Evolutionary conservation across 2,329 filamentous ascomycete species (phyloP).

Genomic region (Paradendryphiella salina): DNA sequence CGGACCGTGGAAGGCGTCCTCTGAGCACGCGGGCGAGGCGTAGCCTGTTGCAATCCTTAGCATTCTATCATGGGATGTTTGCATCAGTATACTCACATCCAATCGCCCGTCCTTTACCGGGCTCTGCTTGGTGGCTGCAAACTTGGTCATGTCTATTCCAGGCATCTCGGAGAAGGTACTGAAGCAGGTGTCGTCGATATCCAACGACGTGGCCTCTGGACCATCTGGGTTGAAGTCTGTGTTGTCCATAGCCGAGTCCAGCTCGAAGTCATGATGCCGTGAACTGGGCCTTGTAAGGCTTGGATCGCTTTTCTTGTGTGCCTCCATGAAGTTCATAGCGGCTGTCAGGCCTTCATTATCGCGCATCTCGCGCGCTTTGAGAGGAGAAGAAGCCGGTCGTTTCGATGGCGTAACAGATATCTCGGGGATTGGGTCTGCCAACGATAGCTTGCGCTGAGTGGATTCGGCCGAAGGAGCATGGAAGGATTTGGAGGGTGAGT

Average conservation of each 20-base stretch:
- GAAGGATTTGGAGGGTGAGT: constrained; percentile 36
- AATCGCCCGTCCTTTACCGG: constrained; percentile 47
- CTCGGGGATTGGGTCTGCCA: constrained; percentile 18
- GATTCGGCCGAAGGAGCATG: constrained; percentile 29
- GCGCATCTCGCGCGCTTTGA: constrained; percentile 32
- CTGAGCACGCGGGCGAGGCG: constrained; percentile 43
- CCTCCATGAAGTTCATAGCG: constrained; percentile 43
- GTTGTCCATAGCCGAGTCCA: constrained; percentile 33
- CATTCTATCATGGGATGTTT: not conserved
- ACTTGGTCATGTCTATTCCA: constrained; percentile 73
- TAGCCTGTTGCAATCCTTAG: constrained; percentile 25
- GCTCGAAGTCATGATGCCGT: constrained; percentile 23
- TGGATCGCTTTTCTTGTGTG: constrained; percentile 26
- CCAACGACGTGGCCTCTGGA: constrained; percentile 40
- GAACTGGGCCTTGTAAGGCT: constrained; percentile 29
- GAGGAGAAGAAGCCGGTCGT: constrained; percentile 26
- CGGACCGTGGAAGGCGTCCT: constrained; percentile 57
- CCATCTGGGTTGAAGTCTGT: constrained; percentile 42
- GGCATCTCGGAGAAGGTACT: constrained; percentile 89
- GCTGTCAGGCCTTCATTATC: constrained; percentile 48
- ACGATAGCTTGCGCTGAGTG: constrained; percentile 15
- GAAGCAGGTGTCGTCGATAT: constrained; percentile 71
- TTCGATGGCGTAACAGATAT: constrained; percentile 24
- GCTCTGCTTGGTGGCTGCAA: constrained; percentile 70
- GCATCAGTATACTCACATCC: constrained; percentile 20